phyloP scores from a whole-genome alignment of 768 basidiomycete genomes.

The Serendipita sp. region DNA sequence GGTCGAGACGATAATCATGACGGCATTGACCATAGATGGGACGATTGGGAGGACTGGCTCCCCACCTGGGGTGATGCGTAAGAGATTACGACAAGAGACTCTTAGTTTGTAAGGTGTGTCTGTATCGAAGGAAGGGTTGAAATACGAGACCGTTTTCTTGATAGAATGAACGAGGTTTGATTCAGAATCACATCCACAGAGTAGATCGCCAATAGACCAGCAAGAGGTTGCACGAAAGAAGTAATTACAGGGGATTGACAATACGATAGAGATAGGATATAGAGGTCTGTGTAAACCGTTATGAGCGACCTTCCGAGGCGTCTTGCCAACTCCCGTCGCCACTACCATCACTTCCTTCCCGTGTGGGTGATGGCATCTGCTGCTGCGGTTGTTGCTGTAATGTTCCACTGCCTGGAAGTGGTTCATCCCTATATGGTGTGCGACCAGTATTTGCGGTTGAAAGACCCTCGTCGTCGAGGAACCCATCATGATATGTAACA shows the following conservation, averaged over 20 bases:
- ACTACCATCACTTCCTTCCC: background rate
- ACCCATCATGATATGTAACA: background rate
- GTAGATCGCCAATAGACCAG: background rate
- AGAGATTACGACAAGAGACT: background rate
- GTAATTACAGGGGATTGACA: background rate
- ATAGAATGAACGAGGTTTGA: background rate
- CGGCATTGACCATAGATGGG: slow-evolving; percentile 23
- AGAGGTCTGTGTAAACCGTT: background rate
- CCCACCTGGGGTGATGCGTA: slow-evolving; percentile 28
- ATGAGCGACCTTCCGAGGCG: background rate
- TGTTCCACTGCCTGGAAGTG: background rate
- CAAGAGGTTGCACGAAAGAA: background rate
- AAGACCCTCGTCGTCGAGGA: background rate
- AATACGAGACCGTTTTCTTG: too few relatives aligned
- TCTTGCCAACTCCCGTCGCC: slow-evolving; percentile 1
- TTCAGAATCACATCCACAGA: background rate
- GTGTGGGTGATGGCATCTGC: background rate
- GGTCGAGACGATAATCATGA: background rate
- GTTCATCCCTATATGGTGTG: background rate
- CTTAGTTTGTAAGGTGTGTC: too few relatives aligned
- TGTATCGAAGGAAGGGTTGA: background rate
- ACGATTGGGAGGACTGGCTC: slow-evolving; percentile 33
- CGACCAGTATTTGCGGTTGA: background rate
- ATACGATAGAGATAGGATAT: background rate
- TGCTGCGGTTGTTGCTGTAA: background rate